Percentiles rank a stretch among this genome's conserved stretches.
Conservation (phyloP, 768 basidiomycete genomes). For the Pleurotus platypus region DNA sequence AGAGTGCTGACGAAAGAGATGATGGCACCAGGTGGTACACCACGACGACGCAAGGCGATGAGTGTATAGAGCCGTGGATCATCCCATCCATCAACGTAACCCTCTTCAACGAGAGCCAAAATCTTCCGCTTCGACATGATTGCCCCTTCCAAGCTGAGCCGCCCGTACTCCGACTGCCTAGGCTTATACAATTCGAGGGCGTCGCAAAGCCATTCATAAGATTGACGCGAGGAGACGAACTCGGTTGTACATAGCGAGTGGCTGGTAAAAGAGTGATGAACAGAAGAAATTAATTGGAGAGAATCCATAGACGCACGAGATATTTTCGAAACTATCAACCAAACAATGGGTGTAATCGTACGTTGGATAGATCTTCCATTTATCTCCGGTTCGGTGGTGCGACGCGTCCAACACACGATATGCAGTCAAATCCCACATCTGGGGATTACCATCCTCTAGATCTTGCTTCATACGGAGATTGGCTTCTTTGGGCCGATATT, state of each 20-base stretch:
- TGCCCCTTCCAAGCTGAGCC: slow-evolving; percentile 89
- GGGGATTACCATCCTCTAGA: slow-evolving; percentile 86
- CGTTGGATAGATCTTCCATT: slow-evolving; percentile 97
- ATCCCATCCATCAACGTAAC: slow-evolving; percentile 90
- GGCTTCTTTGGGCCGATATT: slow-evolving; percentile 88
- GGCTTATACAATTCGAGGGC: slow-evolving; percentile 97
- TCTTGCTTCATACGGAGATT: slow-evolving; percentile 98
- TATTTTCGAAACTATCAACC: slow-evolving; percentile 98
- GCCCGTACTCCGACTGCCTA: slow-evolving; percentile 93
- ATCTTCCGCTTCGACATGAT: slow-evolving; percentile 98
- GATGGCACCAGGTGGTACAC: slow-evolving; percentile 95
- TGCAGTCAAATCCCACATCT: slow-evolving; percentile 99
- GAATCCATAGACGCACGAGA: slow-evolving; percentile 66
- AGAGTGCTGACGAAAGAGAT: slow-evolving; percentile 88
- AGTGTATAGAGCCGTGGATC: slow-evolving; percentile 97
- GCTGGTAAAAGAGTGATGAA: slow-evolving; percentile 35
- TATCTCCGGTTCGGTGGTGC: slow-evolving; percentile 90
- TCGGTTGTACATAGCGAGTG: slow-evolving; percentile 97
- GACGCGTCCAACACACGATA: slow-evolving; percentile 89
- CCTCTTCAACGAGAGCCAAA: slow-evolving; percentile 78
- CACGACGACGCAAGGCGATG: slow-evolving; percentile 91
- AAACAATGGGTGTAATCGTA: slow-evolving; percentile 99
- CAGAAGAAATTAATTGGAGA: background rate
- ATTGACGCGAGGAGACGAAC: slow-evolving; percentile 92
- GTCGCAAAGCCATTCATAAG: slow-evolving; percentile 99